These are phyloP conservation scores for Naganishia vaughanmartiniae DNA, from an alignment of 768 basidiomycete genomes.

Conservation along the genomic window DNA sequence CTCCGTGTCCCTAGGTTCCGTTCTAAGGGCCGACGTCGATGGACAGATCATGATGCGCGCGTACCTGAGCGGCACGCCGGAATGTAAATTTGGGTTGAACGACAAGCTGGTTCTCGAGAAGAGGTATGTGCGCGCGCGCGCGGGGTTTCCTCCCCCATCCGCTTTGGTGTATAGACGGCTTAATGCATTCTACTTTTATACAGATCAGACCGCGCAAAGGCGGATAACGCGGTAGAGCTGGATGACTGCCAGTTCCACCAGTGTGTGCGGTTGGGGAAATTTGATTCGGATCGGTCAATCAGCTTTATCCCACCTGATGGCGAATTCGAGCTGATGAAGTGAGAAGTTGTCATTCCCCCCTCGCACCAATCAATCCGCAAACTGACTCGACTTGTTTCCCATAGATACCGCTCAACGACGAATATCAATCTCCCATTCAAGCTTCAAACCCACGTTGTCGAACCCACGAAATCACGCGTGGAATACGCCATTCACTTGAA, in stretches of 20 bases:
- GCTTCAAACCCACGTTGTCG: conserved; percentile 84
- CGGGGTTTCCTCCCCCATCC: neutral
- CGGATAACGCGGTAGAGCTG: conserved; percentile 73
- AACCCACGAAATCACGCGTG: conserved; percentile 86
- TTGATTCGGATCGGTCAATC: conserved; percentile 88
- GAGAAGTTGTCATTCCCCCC: conserved; percentile 42
- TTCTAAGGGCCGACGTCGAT: conserved; percentile 93
- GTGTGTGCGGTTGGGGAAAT: conserved; percentile 91
- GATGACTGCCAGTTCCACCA: conserved; percentile 99
- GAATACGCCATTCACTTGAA: conserved; percentile 85
- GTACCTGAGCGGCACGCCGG: conserved; percentile 91
- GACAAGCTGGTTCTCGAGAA: conserved; percentile 98
- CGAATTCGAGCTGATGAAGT: conserved; percentile 98
- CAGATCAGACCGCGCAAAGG: conserved; percentile 41
- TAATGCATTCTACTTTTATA: neutral
- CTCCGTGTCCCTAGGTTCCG: conserved; percentile 64
- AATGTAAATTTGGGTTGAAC: conserved; percentile 98
- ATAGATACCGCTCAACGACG: conserved; percentile 88
- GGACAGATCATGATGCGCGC: conserved; percentile 98
- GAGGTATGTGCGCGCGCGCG: conserved; percentile 57
- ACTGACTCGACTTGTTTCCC: neutral
- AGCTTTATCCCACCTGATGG: conserved; percentile 98
- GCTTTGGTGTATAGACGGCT: neutral
- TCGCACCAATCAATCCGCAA: neutral
- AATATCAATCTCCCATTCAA: conserved; percentile 93